phyloP scores from a whole-genome alignment of 2,329 filamentous ascomycete genomes.

The Emmonsia crescens region DNA sequence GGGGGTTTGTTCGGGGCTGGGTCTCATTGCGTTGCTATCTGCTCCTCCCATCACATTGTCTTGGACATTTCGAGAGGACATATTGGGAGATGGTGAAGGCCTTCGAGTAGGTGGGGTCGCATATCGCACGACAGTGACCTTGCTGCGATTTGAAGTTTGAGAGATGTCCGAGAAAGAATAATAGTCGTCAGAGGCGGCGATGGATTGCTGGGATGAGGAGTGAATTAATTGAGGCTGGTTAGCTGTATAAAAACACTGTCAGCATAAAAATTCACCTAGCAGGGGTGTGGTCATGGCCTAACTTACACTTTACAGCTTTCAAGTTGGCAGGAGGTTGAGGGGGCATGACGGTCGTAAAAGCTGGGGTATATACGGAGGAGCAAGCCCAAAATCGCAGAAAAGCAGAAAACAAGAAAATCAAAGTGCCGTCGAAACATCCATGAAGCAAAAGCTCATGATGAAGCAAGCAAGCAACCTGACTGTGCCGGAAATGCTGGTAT shows the following conservation, averaged over 20 bases:
- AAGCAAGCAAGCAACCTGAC: not conserved
- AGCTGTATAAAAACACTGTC: slow-evolving; percentile 20
- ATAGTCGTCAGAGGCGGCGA: slow-evolving; percentile 40
- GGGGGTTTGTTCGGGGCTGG: not conserved
- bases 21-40: slow-evolving; percentile 3
- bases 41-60: slow-evolving; percentile 14
- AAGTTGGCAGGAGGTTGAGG: slow-evolving; percentile 20
- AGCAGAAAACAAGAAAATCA: not conserved
- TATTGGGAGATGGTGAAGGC: slow-evolving; percentile 18
- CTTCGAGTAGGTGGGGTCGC: slow-evolving; percentile 33
- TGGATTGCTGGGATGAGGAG: slow-evolving; percentile 36
- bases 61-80: slow-evolving; percentile 21
- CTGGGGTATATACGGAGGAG: slow-evolving; percentile 12
- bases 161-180: slow-evolving; percentile 37
- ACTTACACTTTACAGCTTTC: slow-evolving; percentile 32
- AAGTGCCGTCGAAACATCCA: not conserved
- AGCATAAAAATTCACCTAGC: slow-evolving; percentile 9
- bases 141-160: slow-evolving; percentile 23
- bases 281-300: slow-evolving; percentile 1
- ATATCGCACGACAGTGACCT: slow-evolving; percentile 32
- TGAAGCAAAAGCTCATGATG: not conserved
- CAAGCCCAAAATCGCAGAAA: not conserved
- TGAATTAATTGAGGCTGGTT: slow-evolving; percentile 36
- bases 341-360: slow-evolving; percentile 18
- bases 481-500: not conserved